Evolutionary conservation across 805 yeast species (phyloP).

Genomic region (Saccharomycopsis selenospora): DNA sequence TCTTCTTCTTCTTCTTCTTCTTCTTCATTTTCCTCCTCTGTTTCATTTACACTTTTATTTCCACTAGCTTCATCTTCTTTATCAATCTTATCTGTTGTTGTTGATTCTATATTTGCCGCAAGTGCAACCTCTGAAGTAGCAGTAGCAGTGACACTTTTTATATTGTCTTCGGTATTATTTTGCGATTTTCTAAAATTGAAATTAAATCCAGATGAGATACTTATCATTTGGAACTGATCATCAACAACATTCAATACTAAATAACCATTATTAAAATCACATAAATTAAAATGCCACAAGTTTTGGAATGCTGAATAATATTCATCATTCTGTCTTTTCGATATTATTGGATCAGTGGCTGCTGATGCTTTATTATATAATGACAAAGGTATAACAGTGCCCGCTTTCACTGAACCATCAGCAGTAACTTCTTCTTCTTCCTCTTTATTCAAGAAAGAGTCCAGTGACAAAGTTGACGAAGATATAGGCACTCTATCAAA

Average conservation of each 20-base stretch:
- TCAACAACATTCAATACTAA: constrained; percentile 37
- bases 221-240: constrained; percentile 46
- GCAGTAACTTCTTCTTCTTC: constrained; percentile 27
- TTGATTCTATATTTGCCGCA: not conserved
- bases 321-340: constrained; percentile 47
- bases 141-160: too few species aligned
- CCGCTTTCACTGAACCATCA: constrained; percentile 1
- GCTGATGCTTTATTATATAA: constrained; percentile 32
- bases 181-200: constrained; percentile 40
- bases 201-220: constrained; percentile 55
- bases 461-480: constrained; percentile 25
- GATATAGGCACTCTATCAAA: constrained; percentile 57
- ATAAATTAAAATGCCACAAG: constrained; percentile 70
- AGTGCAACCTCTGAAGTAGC: not conserved
- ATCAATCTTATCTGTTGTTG: not conserved
- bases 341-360: constrained; percentile 36
- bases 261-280: constrained; percentile 51
- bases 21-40: not conserved
- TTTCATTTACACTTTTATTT: not conserved
- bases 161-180: not conserved
- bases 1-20: constrained; percentile 1
- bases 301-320: constrained; percentile 61
- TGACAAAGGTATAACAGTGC: constrained; percentile 36
- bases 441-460: constrained; percentile 24
- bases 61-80: constrained; percentile 2